phyloP scores from a whole-genome alignment of 495 filamentous ascomycete genomes.

The Pyrenula massariospora region DNA sequence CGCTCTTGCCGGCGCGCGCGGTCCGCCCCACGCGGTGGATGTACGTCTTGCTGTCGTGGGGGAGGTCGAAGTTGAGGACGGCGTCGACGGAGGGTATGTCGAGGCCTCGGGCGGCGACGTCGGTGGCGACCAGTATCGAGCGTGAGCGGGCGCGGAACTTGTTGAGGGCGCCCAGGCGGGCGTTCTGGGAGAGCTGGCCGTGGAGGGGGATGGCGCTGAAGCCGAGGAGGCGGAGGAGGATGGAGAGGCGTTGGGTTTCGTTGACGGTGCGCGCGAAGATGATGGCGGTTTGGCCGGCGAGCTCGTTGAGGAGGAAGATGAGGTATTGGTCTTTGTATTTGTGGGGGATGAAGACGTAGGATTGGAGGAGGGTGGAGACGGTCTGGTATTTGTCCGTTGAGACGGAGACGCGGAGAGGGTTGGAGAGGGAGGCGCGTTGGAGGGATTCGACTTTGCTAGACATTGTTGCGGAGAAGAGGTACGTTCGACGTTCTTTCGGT shows the following conservation, averaged over 20 bases:
- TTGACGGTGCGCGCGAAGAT: conserved; percentile 90
- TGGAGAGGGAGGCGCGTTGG: conserved; percentile 74
- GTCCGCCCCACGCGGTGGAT: conserved; percentile 79
- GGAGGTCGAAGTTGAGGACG: conserved; percentile 69
- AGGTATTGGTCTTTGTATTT: conserved; percentile 89
- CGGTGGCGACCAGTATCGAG: conserved; percentile 87
- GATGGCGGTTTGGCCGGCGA: conserved; percentile 70
- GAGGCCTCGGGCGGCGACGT: conserved; percentile 87
- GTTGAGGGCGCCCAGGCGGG: conserved; percentile 71
- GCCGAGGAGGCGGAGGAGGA: conserved; percentile 68
- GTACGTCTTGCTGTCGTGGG: conserved; percentile 67
- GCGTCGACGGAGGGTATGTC: conserved; percentile 81
- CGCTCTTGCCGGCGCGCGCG: conserved; percentile 67
- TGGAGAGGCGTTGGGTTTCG: conserved; percentile 74
- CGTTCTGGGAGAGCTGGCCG: conserved; percentile 75
- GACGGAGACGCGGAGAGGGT: conserved; percentile 67
- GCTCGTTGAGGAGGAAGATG: conserved; percentile 74
- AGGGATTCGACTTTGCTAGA: conserved; percentile 83
- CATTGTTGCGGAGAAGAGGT: conserved; percentile 91
- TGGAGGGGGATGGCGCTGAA: conserved; percentile 85
- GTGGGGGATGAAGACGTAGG: conserved; percentile 74
- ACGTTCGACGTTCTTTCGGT: conserved; percentile 68
- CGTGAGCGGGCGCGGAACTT: conserved; percentile 71
- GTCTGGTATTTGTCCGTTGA: conserved; percentile 73
- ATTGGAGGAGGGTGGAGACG: conserved; percentile 71